Base-by-base conservation (phyloP, 495 filamentous ascomycete genomes). In the Xylaria intraflava region DNA sequence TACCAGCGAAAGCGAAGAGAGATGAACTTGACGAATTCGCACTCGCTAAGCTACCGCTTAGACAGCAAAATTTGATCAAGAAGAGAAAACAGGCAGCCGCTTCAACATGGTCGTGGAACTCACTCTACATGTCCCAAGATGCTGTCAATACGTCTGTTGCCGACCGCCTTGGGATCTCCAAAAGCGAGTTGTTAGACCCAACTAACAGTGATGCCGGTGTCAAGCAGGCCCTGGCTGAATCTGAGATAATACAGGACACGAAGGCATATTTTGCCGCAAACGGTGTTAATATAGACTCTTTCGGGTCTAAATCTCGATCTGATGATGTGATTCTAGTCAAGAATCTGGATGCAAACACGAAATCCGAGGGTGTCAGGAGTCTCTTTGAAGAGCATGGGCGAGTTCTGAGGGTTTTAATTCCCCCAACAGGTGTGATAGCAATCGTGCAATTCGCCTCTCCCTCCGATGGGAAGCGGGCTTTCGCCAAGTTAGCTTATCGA, bases 111-210 rank as follows among this genome's bases (percentile, higher is more conserved):
- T 95, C 88, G 65, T 98, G 93, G 94, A 98, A 97, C 72, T 90
- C 90, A 14, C 74, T 98, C 40, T 97, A 93, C 68, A 93, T 98
- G 90, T 96, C 85, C 69, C 89, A 94, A 72, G 91, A 99, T 76
- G 89, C 93, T 38, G 91, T 97, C 35, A 90, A 96, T 70, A 86
- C 88, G 38, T 92, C 90, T 12, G 81, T 96, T 40, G 87, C 94
- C 35, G 81, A 88, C 62, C 85, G 91, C 49, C 73, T 97, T 6
- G 90, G 90, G 14, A 79, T 97, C 23, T 83, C 86, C 14, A 99
- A 97, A 72, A 80, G 88, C 8, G 90, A 96, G 51, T 66, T 99
- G 22, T 73, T 99, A 35, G 90, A 99, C 69, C 93, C 93, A 7
- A 95, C 94, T 1, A 95, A 86, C 51, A 84, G 92, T 36, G 88